Base-by-base conservation (phyloP, 202 grass and related monocot genomes). In the Zizania palustris region DNA sequence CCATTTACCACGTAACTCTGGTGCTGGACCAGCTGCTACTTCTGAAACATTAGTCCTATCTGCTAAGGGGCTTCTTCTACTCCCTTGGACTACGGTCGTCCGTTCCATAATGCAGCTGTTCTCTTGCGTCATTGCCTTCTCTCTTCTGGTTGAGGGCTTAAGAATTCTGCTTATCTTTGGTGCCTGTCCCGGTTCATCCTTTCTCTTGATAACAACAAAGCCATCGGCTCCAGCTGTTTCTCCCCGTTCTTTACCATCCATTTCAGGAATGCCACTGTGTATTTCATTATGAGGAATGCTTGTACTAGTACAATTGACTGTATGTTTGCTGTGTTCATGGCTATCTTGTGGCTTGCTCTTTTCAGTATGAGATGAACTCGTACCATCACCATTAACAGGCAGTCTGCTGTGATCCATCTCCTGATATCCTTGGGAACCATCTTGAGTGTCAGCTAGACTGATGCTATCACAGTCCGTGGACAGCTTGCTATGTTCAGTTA, bases 1-100 rank as follows among this genome's bases (percentile, higher is more conserved):
- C 94, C 94, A 97, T 88, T 92, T 93, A 20, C 73, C 80, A 10
- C 54, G 36, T n/a, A 66, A 14, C 55, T 85, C 70, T 15, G 67
- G 38, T 56, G 41, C 11, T 3, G 67, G 61, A 34, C 22, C 28
- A 59, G n/a, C 75, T 22, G 5, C 45, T 76, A 7, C 81, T 68
- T 76, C 71, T 63, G 44, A 64, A 71, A 73, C 4, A 66, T 85
- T 90, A 16, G 49, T 86, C 81, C 63, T 83, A 35, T 82, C 82
- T 38, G 67, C 59, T 15, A 93, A 73, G 9, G 85, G 75, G 33
- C 53, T 70, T 76, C 80, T 70, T 76, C 72, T 82, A 36, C 34
- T 67, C 63, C 58, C 84, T 20, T 21, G 54, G 46, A 10, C 67
- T 8, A 15, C 28, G 66, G n/a, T 58, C 1, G 84, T 80, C 14